Conservation (phyloP, 148 eudicot species). For the Camellia granthamiana region DNA sequence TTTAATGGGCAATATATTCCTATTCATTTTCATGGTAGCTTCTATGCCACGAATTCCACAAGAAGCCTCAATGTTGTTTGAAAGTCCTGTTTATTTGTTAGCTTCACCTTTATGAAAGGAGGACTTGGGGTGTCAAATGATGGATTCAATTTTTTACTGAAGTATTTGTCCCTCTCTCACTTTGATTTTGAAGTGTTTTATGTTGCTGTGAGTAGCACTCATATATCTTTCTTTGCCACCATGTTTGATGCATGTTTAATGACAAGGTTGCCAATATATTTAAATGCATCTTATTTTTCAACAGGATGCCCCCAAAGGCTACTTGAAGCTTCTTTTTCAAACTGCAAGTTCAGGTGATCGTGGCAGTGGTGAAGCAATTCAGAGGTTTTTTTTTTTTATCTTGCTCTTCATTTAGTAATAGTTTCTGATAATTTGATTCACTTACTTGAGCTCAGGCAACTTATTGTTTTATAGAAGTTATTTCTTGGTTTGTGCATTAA, state of each 20-base stretch:
- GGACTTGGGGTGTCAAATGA: neutral
- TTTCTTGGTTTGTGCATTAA: neutral
- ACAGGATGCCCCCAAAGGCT: constrained; percentile 90
- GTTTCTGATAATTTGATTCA: neutral
- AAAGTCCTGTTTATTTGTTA: neutral
- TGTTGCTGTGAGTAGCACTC: too few relatives aligned
- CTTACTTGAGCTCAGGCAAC: constrained; percentile 4
- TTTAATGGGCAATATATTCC: neutral
- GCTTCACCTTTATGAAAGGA: neutral
- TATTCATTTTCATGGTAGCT: neutral
- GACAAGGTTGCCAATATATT: neutral
- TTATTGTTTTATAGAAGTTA: constrained; percentile 1
- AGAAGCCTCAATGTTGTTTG: neutral
- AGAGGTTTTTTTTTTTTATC: constrained; percentile 52
- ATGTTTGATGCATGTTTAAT: neutral
- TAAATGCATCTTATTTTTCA: constrained; percentile 17
- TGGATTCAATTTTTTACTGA: neutral
- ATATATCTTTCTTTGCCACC: neutral
- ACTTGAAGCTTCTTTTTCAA: constrained; percentile 75
- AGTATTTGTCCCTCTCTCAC: neutral
- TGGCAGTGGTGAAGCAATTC: constrained; percentile 73
- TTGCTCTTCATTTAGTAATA: constrained; percentile 3
- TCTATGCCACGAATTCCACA: neutral
- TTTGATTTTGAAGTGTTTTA: too few relatives aligned
- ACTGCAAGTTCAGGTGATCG: constrained; percentile 82